Base-by-base conservation (phyloP, 2,329 filamentous ascomycete species). In the Alternaria brassicae region DNA sequence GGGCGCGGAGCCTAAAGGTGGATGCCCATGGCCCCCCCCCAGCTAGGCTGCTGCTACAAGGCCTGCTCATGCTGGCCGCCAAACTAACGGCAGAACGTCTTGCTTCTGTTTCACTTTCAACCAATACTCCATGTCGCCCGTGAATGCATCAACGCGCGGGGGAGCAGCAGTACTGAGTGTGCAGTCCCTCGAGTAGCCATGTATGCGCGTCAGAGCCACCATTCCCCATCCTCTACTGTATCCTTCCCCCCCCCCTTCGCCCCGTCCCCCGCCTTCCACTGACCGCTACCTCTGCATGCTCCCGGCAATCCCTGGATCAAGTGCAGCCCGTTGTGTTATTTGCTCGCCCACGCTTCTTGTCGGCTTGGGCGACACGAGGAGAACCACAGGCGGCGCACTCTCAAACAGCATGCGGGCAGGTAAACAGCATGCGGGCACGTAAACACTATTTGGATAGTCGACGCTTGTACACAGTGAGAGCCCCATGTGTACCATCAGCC, bases 361-460 rank as follows among this genome's bases (percentile, higher is more conserved):
- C 62, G 59, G 60, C 62, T 56, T 53, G 15, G 47, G 52, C 56
- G 32, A 59, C 56, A 55, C 55, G 34, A 55, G 50, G 58, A 40
- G 51, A 54, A 45, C 53, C 42, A 57, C 30, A 34, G 47, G 30
- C 49, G 19, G 27, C 44, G 19, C 44, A 42, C 10, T 42, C 23
- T 13, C 32, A 25, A 40, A 48, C 53, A 50, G 37, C 47, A 50
- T n/a, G 32, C 36, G 37, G 15, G 53, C 53, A 50, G 25, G 27
- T 47, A 34, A 47, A 47, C 28, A 47, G n/a, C n/a, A n/a, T n/a
- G 32, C 36, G 37, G 15, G 53, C 53, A 50, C 32, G 27, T 47
- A 34, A 47, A 47, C 28, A 47, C 44, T 47, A 34, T 47, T 34
- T 28, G 21, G 44, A 42, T 42, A 23, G 45, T 25, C 30, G 2